phyloP scores from a whole-genome alignment of 1,139 yeast genomes.

The Pichia sp. region DNA sequence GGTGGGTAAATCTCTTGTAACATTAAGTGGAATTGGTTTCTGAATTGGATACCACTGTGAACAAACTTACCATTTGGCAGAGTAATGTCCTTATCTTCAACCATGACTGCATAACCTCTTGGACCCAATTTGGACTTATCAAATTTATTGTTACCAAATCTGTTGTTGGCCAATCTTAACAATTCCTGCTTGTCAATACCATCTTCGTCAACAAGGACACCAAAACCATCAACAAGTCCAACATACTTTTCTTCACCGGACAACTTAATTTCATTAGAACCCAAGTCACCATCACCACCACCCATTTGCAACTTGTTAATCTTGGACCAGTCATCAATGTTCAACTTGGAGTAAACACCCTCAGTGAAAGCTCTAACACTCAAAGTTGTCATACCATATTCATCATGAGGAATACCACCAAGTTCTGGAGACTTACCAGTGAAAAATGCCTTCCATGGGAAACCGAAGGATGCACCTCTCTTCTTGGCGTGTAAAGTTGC shows the following conservation, averaged over 20 bases:
- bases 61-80: conserved; percentile 71
- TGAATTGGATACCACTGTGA: conserved; percentile 83
- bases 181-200: conserved; percentile 82
- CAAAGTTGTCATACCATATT: conserved; percentile 94
- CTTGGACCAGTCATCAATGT: conserved; percentile 44
- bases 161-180: conserved; percentile 64
- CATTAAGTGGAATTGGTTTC: conserved; percentile 84
- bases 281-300: conserved; percentile 98
- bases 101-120: conserved; percentile 75
- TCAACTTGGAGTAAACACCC: conserved; percentile 75
- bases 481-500: conserved; percentile 92
- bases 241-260: conserved; percentile 76
- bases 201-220: conserved; percentile 86
- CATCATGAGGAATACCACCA: conserved; percentile 99
- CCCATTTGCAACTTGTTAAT: conserved; percentile 91
- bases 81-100: conserved; percentile 74
- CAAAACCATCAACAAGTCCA: conserved; percentile 92
- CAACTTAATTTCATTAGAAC: conserved; percentile 86
- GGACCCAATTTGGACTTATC: conserved; percentile 60
- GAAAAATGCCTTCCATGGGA: conserved; percentile 97
- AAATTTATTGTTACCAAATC: conserved; percentile 69
- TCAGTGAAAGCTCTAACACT: conserved; percentile 92
- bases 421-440: conserved; percentile 89
- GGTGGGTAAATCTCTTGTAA: conserved; percentile 55
- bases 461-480: conserved; percentile 89